Base-by-base conservation (phyloP, 164 flowering plant genomes). In the Macadamia integrifolia region DNA sequence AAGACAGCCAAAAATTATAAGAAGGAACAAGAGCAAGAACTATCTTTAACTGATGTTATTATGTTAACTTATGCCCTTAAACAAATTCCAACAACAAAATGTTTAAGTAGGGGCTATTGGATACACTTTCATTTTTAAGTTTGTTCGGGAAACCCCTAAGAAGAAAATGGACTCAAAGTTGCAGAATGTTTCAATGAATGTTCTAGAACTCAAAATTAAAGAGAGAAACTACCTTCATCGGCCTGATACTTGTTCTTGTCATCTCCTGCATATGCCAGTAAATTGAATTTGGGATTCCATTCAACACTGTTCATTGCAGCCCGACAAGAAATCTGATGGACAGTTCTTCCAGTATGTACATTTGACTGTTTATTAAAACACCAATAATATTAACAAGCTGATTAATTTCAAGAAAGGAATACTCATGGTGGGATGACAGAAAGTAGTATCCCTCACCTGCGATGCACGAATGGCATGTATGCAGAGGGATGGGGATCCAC, bases 281-380 rank as follows among this genome's bases (percentile, higher is more conserved):
- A 82, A 71, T 90, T 92, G 80, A 79, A 76, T 64, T 90, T 92
- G 48, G 97, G 99, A 81, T 94, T 94, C 97, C 98, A 94, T 69
- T 94, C 98, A 67, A 90, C 97, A 68, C 98, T 94, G 80, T 94
- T 94, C 97, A 90, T 92, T 42, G 98, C 97, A 55, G 97, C 97
- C 60, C 95, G 81, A 42, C 97, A 90, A 43, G 96, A 92, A 74
- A 94, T 92, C 64, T 94, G 96, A 81, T 92, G 96, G 56, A 94
- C 86, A 40, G 97, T 82, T 62, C 95, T 81, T 6, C 97, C 98
- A 63, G 87, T 90, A 50, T 86, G 87, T 60, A 92, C 92, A 80
- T 80, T 85, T 30, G 98, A 80, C 98, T 94, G 88, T 75, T 55
- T 32, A 60, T 61, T 50, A 68, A 61, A 80, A 67, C 23, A 77